These are phyloP conservation scores for Scheffersomyces coipomensis DNA, from an alignment of 805 yeast species.

Conservation along the genomic window DNA sequence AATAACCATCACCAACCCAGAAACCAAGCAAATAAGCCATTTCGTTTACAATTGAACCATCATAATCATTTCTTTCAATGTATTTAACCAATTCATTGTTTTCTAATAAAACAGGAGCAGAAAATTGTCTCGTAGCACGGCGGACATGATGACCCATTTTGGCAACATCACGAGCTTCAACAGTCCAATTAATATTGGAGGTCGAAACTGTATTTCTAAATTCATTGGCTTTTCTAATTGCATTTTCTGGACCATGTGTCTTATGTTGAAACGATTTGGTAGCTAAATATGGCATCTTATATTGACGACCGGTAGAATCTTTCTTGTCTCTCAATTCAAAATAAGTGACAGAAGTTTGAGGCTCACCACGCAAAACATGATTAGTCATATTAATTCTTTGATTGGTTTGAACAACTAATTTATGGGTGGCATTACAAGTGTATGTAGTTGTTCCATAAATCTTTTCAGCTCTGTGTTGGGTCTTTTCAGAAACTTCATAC, in stretches of 20 bases:
- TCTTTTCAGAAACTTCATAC: conserved; percentile 33
- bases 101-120: conserved; percentile 34
- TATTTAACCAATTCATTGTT: conserved; percentile 24
- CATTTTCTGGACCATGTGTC: conserved; percentile 17
- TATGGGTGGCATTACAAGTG: conserved; percentile 38
- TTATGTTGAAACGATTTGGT: conserved; percentile 17
- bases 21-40: conserved; percentile 41
- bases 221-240: conserved; percentile 15
- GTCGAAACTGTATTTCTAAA: conserved; percentile 14
- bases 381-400: conserved; percentile 15
- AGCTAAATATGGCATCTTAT: conserved; percentile 17
- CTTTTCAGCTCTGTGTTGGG: conserved; percentile 14
- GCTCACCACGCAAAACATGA: conserved; percentile 10
- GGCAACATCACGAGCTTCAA: conserved; percentile 38
- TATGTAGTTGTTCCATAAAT: conserved; percentile 15
- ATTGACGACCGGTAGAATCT: conserved; percentile 10
- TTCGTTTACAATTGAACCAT: conserved; percentile 16
- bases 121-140: conserved; percentile 27
- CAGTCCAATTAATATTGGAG: conserved; percentile 29
- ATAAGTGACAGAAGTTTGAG: conserved; percentile 18
- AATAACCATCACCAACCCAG: conserved; percentile 38
- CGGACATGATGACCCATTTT: conserved; percentile 24
- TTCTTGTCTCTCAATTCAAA: conserved; percentile 13
- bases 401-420: conserved; percentile 36
- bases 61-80: conserved; percentile 18